phyloP scores from a whole-genome alignment of 805 yeast genomes.

The Clavispora fructus region DNA sequence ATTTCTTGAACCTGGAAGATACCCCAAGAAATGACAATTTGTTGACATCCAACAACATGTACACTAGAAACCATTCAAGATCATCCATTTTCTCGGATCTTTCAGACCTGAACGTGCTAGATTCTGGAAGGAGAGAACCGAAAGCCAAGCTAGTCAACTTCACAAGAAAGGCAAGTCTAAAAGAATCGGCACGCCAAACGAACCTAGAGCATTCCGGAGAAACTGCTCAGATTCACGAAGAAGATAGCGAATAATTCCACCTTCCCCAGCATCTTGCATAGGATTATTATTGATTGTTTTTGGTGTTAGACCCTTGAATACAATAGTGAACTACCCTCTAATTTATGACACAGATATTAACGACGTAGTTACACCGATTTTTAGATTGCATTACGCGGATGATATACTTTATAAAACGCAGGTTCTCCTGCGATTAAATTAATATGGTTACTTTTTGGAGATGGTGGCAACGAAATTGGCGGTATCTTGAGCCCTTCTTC shows the following conservation, averaged over 20 bases:
- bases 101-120: conserved; percentile 3
- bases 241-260: conserved; percentile 21
- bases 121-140: conserved; percentile 4
- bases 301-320: neutral
- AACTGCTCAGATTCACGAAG: conserved; percentile 29
- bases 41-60: neutral
- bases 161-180: conserved; percentile 39
- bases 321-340: neutral
- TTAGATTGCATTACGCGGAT: too few species aligned
- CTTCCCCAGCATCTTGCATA: neutral
- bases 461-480: conserved; percentile 53
- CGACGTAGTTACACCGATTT: neutral
- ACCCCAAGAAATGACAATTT: conserved; percentile 4
- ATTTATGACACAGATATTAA: neutral
- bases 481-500: conserved; percentile 83
- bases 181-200: conserved; percentile 35
- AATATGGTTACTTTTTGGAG: neutral
- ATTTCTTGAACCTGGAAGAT: conserved; percentile 4
- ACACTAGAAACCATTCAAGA: conserved; percentile 1
- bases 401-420: neutral
- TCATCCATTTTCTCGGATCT: conserved; percentile 10
- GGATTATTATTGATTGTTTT: neutral
- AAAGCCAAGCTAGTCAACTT: conserved; percentile 45
- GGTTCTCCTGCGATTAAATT: neutral
- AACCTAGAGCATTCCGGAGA: conserved; percentile 25